A percentile compares a stretch with the other conserved stretches of the same genome.
phyloP scores from a whole-genome alignment of 352 stramenopile species.

The Pythium myriotylum region DNA sequence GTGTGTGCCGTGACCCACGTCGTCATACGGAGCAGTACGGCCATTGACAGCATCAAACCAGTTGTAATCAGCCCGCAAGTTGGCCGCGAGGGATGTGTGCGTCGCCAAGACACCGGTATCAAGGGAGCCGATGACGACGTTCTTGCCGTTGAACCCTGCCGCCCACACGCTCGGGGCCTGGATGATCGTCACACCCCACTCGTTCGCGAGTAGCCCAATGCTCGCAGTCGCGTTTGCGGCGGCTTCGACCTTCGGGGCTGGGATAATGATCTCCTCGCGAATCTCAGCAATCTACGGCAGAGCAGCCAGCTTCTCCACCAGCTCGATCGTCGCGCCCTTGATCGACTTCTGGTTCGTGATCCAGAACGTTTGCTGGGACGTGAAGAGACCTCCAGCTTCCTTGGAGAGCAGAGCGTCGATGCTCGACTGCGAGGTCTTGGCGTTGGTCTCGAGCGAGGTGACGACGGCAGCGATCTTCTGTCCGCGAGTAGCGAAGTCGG shows the following conservation, averaged over 20 bases:
- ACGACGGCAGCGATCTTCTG: too few relatives aligned
- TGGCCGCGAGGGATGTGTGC: slow-evolving; percentile 30
- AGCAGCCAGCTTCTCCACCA: slow-evolving; percentile 15
- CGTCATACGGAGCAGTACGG: too few relatives aligned
- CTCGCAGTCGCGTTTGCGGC: not conserved
- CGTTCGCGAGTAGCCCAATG: not conserved
- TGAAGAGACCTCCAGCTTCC: slow-evolving; percentile 19
- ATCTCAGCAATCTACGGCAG: slow-evolving; percentile 22
- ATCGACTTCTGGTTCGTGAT: slow-evolving; percentile 36
- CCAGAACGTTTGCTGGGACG: slow-evolving; percentile 26
- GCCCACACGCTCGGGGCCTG: slow-evolving; percentile 32
- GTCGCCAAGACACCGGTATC: slow-evolving; percentile 36
- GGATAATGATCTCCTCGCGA: slow-evolving; percentile 14
- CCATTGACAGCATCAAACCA: slow-evolving; percentile 43
- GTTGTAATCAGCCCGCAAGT: slow-evolving; percentile 29
- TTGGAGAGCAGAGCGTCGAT: slow-evolving; percentile 13
- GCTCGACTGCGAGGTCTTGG: too few relatives aligned
- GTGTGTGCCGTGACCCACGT: too few relatives aligned
- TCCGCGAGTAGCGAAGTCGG: too few relatives aligned
- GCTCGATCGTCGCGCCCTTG: slow-evolving; percentile 23
- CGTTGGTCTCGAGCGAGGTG: too few relatives aligned
- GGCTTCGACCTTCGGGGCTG: not conserved
- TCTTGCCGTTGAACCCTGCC: slow-evolving; percentile 24
- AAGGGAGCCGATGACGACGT: slow-evolving; percentile 34
- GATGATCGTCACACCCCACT: slow-evolving; percentile 40